Evolutionary conservation across 495 filamentous ascomycete species (phyloP).

Genomic region (Lepraria neglecta): DNA sequence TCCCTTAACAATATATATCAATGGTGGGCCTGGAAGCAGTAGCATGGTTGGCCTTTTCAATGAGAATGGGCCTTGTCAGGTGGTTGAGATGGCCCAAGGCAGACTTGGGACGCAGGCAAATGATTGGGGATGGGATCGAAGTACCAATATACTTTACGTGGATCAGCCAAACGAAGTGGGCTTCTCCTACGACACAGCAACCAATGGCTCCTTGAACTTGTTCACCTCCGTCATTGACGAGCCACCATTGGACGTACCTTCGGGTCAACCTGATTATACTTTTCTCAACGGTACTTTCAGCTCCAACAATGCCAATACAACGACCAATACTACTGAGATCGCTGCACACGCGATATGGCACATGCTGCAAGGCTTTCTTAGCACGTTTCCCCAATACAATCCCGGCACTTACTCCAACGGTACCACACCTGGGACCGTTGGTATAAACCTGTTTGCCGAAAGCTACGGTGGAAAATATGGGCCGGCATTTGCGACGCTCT

Average conservation of each 20-base stretch:
- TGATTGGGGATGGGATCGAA: constrained; percentile 30
- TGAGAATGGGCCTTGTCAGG: constrained; percentile 56
- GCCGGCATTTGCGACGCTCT: constrained; percentile 40
- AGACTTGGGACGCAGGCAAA: constrained; percentile 29
- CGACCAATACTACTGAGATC: constrained; percentile 59
- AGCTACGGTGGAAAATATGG: constrained; percentile 46
- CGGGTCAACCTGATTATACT: constrained; percentile 35
- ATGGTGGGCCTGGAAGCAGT: constrained; percentile 51
- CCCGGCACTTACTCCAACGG: constrained; percentile 40
- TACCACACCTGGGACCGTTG: constrained; percentile 35
- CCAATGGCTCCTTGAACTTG: constrained; percentile 36
- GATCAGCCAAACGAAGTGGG: constrained; percentile 56
- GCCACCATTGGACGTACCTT: constrained; percentile 24
- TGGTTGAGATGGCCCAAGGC: constrained; percentile 57
- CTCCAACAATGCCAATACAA: constrained; percentile 44
- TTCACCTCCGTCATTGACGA: constrained; percentile 25
- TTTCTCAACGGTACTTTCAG: constrained; percentile 61
- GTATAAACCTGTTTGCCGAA: constrained; percentile 42
- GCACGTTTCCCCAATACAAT: constrained; percentile 61
- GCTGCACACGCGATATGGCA: constrained; percentile 62
- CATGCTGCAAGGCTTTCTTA: constrained; percentile 61
- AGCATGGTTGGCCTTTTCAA: constrained; percentile 59
- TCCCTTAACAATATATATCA: constrained; percentile 54
- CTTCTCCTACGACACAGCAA: constrained; percentile 48
- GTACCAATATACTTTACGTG: constrained; percentile 52